A percentile compares a stretch with the other conserved stretches of the same genome.
phyloP scores from a whole-genome alignment of 1,284 basidiomycete genomes.

The Pyrrhoderma lamaoense region DNA sequence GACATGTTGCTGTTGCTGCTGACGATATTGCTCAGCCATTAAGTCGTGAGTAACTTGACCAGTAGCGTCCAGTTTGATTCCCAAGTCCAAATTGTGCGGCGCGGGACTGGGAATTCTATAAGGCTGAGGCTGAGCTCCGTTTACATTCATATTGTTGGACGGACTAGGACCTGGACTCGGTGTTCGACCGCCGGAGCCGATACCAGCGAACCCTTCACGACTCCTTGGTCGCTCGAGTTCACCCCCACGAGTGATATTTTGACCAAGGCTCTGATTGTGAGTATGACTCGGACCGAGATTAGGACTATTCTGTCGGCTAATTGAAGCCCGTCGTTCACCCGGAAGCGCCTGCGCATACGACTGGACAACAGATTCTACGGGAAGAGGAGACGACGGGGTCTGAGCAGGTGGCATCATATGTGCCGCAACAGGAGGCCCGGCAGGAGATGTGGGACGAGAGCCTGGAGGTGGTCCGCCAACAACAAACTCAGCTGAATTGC shows the following conservation, averaged over 20 bases:
- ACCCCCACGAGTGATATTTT: constrained; percentile 29
- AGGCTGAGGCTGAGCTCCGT: constrained; percentile 24
- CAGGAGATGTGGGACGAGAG: constrained; percentile 70
- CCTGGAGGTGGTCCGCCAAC: constrained; percentile 63
- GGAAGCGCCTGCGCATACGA: constrained; percentile 84
- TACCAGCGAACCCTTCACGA: constrained; percentile 66
- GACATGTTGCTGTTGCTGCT: constrained; percentile 12
- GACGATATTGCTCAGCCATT: constrained; percentile 55
- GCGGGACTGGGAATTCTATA: constrained; percentile 24
- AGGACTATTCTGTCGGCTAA: constrained; percentile 41
- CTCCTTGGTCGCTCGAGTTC: constrained; percentile 30
- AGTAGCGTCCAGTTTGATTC: constrained; percentile 71
- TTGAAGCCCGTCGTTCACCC: constrained; percentile 60
- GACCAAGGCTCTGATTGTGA: constrained; percentile 28
- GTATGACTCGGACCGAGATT: constrained; percentile 25
- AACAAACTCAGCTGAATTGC: constrained; percentile 59
- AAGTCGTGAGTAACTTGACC: constrained; percentile 77
- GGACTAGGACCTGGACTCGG: constrained; percentile 51
- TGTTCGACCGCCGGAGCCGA: constrained; percentile 64
- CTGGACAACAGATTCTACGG: constrained; percentile 66
- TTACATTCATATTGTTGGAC: constrained; percentile 35
- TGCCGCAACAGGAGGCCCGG: constrained; percentile 49
- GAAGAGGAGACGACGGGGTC: constrained; percentile 30
- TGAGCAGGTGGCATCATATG: constrained; percentile 67
- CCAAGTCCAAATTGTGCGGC: constrained; percentile 35